Percentiles rank a stretch among this genome's conserved stretches.
These are phyloP conservation scores for Acorus gramineus DNA, from an alignment of 106 monocot species.

Conservation along the genomic window DNA sequence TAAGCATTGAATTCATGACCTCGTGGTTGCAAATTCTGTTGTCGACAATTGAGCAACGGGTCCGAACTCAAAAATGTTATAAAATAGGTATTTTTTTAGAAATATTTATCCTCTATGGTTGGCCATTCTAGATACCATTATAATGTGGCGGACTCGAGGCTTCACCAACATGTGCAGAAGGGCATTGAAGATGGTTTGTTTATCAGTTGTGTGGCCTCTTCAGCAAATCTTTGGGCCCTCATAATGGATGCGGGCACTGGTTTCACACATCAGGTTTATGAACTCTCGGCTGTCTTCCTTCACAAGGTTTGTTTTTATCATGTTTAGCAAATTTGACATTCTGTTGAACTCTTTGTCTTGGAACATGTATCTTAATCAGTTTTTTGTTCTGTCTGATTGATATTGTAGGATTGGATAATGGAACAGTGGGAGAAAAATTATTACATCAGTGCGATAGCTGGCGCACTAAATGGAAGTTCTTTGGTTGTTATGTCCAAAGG, in stretches of 20 bases:
- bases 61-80: no score
- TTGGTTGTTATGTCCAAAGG: constrained; percentile 99
- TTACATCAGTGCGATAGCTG: constrained; percentile 90
- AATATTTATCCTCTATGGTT: no score
- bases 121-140: constrained; percentile 67
- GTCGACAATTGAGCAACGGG: no score
- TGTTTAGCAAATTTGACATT: not conserved
- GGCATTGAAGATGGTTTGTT: constrained; percentile 91
- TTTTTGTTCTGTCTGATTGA: constrained; percentile 1
- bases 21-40: no score
- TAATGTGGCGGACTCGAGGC: constrained; percentile 77
- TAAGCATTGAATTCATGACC: no score
- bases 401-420: constrained; percentile 91
- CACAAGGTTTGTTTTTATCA: constrained; percentile 51
- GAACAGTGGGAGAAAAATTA: constrained; percentile 97
- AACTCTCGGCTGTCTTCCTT: constrained; percentile 76
- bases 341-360: not conserved
- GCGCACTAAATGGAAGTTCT: constrained; percentile 86
- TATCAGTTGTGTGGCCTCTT: constrained; percentile 83
- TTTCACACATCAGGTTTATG: constrained; percentile 77
- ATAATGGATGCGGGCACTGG: constrained; percentile 99
- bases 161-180: constrained; percentile 81
- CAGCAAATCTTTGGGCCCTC: constrained; percentile 86
- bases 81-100: no score
- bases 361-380: no score